These are phyloP conservation scores for Blastobotrys serpentis DNA, from an alignment of 1,139 yeast genomes.

Conservation along the genomic window DNA sequence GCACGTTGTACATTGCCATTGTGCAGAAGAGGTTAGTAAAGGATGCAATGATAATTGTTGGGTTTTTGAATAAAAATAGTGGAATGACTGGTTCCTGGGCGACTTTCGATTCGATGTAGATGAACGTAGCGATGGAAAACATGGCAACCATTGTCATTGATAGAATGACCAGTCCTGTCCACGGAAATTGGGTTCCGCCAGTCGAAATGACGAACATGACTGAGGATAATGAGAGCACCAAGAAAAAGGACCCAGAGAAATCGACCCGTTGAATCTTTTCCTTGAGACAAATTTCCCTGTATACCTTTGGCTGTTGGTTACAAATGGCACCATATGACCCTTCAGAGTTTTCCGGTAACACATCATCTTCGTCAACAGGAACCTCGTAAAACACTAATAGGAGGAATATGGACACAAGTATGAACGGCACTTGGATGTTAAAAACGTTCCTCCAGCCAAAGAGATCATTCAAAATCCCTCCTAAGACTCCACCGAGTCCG, in stretches of 20 bases:
- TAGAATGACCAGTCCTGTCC: conserved; percentile 41
- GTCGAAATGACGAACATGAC: conserved; percentile 65
- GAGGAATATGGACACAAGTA: conserved; percentile 48
- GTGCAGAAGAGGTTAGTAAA: conserved; percentile 65
- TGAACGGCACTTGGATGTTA: conserved; percentile 62
- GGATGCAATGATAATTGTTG: conserved; percentile 64
- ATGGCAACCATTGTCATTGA: conserved; percentile 31
- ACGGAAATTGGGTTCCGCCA: conserved; percentile 59
- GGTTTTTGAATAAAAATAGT: conserved; percentile 50
- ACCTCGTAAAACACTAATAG: conserved; percentile 27
- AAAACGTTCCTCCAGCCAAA: conserved; percentile 81
- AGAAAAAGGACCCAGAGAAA: conserved; percentile 62
- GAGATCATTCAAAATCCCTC: conserved; percentile 68
- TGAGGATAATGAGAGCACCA: conserved; percentile 54
- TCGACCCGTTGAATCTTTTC: conserved; percentile 50
- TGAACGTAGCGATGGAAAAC: conserved; percentile 41
- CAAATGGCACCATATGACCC: conserved; percentile 2
- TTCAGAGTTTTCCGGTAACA: not conserved
- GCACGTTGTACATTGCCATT: conserved; percentile 54
- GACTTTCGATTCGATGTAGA: conserved; percentile 51
- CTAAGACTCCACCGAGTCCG: conserved; percentile 65
- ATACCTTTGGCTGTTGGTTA: not conserved
- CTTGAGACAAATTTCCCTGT: not conserved
- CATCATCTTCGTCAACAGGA: not conserved
- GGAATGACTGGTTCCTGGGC: conserved; percentile 73